Evolutionary conservation across 2,329 filamentous ascomycete genomes (phyloP), one percentile per base, ranked within the genome.

Genomic region (Scytalidium lignicola): DNA sequence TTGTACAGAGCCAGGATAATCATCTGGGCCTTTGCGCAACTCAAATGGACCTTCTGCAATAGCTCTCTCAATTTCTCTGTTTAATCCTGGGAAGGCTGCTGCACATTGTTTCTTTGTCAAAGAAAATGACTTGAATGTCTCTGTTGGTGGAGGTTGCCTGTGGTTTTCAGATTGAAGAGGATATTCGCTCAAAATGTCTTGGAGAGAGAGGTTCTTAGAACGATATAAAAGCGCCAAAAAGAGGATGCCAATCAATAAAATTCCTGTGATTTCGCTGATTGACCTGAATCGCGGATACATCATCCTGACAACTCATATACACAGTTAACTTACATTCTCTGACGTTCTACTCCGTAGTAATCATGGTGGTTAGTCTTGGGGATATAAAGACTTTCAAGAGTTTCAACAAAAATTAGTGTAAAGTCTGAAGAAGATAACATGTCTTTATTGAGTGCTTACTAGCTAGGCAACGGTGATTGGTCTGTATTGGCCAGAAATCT

Each of bases 21-120:
- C 61, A 15, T 55, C 63, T 23, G 64, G 55, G 41, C 60, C 58
- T 18, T 51, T 54, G 41, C 55, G 20, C 7, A 75, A 62, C 2
- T 55, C 57, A 57, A 75, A 75, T 3, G 68, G 64, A 0, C 73
- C 73, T 46, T 68, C 57, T 21, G 68, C 62, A 3, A 72, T 67
- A 6, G 63, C 66, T 32, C 68, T 57, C 39, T 73, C 69, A 46
- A 78, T 67, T 47, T 74, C 67, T 20, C 64, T 62, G 0, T 67
- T 71, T 15, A 77, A 61, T 2, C 67, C 68, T 0, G 74, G 74
- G 46, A 76, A 77, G 2, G 61, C 56, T 28, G 55, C 56, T 3
- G 56, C 52, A 59, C 74, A 77, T 51, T 75, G 64, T 18, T 64
- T 53, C 17, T 66, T 62, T 13, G 64, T 69, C 23, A 76, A 28